phyloP scores from a whole-genome alignment of 176 grass and related monocot genomes.

The Cenchrus fungigraminus region DNA sequence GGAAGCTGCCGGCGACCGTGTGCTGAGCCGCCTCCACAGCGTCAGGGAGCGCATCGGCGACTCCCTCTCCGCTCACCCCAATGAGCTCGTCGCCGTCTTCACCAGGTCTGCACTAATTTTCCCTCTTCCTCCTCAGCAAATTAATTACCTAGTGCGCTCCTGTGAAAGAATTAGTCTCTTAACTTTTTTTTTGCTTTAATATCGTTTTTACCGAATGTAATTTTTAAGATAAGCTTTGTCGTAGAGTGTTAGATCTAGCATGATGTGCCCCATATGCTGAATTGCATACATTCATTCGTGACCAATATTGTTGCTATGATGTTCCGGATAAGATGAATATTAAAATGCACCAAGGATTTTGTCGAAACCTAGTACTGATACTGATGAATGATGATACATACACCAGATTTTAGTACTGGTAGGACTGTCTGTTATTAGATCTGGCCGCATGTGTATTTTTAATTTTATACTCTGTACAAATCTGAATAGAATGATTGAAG shows the following conservation, averaged over 20 bases:
- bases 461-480: conserved; percentile 2
- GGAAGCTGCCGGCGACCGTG: conserved; percentile 63
- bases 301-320: not conserved
- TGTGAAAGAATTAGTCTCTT: not conserved
- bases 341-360: conserved; percentile 15
- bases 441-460: conserved; percentile 15
- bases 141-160: not conserved
- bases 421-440: conserved; percentile 18
- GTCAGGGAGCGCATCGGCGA: conserved; percentile 84
- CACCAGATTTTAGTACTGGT: not conserved
- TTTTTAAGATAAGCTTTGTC: not conserved
- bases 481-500: conserved; percentile 8
- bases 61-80: conserved; percentile 91
- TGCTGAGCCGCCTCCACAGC: conserved; percentile 89
- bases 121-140: not conserved
- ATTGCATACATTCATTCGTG: not conserved
- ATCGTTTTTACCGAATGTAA: not conserved
- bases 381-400: not conserved
- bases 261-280: not conserved
- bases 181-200: not conserved
- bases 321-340: conserved; percentile 20
- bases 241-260: conserved; percentile 18
- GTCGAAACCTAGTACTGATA: not conserved
- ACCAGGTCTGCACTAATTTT: conserved; percentile 60
- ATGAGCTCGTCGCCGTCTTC: conserved; percentile 96